Base-by-base conservation (phyloP, 2,329 filamentous ascomycete species). In the Aaosphaeria pasadenensis region DNA sequence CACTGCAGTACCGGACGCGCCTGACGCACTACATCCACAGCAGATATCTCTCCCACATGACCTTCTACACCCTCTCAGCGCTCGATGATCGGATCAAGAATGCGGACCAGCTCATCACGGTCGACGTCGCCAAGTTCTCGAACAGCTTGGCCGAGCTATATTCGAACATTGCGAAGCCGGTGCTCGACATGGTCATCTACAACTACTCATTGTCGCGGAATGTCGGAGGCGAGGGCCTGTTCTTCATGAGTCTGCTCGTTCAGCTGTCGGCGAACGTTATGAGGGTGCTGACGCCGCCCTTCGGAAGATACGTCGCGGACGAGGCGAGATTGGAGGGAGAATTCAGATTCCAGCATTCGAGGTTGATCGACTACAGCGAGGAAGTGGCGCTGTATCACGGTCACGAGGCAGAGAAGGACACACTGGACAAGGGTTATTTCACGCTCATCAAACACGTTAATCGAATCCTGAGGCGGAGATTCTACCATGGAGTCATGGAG, bases 401-500 rank as follows among this genome's bases (percentile, higher is more conserved):
- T 28, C 91, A 97, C 61, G 87, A 92, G 61, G 91, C 88, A 7
- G 94, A 99, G 71, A 97, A 97, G 70, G 90, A 97, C 67, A 95
- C 88, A 0, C 78, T 99, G 45, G 94, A 99, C 72, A 97, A 97
- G 74, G 92, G 94, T 11, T 99, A 99, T 72, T 99, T 99, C 66
- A 99, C 94, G 2, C 79, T 99, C 35, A 99, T 99, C 76, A 97
- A 96, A 74, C 94, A 99, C 72, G 92, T 99, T 66, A 99, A 99
- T 71, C 86, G 95, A 64, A 96, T 97, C 56, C 74, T 99, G 52
- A 82, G 91, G 36, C 81, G 89, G 53, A 84, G 94, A 43, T 88
- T 99, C 69, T 97, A 97, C 70, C 92, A 99, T 69, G 92, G 91
- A n/a, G 87, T 99, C 63, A 96, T 97, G 92, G 94, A 99, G 69